Percentiles rank a stretch among this genome's conserved stretches.
Evolutionary conservation across 331 rosid genomes (phyloP).

Genomic region (Quercus tomentella): DNA sequence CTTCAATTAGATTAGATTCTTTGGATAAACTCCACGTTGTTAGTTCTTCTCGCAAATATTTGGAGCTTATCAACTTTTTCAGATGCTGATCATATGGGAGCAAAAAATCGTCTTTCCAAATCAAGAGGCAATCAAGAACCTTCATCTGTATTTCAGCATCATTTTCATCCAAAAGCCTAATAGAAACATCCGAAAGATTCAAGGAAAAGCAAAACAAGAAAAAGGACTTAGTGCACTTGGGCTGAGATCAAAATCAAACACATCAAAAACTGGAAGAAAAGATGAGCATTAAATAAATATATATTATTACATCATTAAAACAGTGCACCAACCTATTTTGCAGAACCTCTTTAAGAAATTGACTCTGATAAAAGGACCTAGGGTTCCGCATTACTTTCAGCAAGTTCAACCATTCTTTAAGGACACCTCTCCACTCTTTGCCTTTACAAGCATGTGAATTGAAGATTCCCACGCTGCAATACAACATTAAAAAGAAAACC

Average conservation of each 20-base stretch:
- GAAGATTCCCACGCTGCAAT: slow-evolving; percentile 72
- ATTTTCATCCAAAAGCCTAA: slow-evolving; percentile 86
- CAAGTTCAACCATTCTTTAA: slow-evolving; percentile 93
- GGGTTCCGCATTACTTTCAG: slow-evolving; percentile 72
- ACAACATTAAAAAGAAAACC: slow-evolving; percentile 18
- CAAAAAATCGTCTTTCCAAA: slow-evolving; percentile 78
- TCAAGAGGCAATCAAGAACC: slow-evolving; percentile 78
- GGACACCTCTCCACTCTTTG: slow-evolving; percentile 79
- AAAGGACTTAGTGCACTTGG: not conserved
- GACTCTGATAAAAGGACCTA: slow-evolving; percentile 52
- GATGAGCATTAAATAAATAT: not conserved
- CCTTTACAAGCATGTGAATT: slow-evolving; percentile 67
- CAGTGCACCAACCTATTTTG: slow-evolving; percentile 60
- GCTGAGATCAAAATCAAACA: not conserved
- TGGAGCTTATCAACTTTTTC: slow-evolving; percentile 55
- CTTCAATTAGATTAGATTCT: slow-evolving; percentile 62
- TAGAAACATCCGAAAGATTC: slow-evolving; percentile 20
- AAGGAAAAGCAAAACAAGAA: not conserved
- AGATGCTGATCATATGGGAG: slow-evolving; percentile 64
- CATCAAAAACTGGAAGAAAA: not conserved
- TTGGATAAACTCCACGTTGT: slow-evolving; percentile 84
- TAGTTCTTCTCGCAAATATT: slow-evolving; percentile 74
- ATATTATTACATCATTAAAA: not conserved
- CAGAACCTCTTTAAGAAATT: slow-evolving; percentile 72
- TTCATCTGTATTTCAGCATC: slow-evolving; percentile 80